phyloP scores from a whole-genome alignment of 2,329 filamentous ascomycete species.

The Penicillium verrucosum region DNA sequence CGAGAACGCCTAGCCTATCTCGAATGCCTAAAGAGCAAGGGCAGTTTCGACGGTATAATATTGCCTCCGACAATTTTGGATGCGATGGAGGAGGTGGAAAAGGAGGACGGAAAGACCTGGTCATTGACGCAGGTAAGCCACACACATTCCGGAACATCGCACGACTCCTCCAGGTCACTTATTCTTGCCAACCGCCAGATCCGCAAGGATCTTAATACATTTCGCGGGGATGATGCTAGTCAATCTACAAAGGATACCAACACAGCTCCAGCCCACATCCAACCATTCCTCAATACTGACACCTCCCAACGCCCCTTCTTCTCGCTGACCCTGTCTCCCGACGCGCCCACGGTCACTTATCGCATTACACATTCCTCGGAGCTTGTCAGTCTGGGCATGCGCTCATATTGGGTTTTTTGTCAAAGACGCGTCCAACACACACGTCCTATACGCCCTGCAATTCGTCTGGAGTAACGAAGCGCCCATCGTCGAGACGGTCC shows the following conservation, averaged over 20 bases:
- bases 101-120: constrained; percentile 1
- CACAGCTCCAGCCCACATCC: not conserved
- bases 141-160: not conserved
- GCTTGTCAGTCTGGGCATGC: constrained; percentile 11
- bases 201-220: constrained; percentile 1
- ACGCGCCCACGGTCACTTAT: constrained; percentile 7
- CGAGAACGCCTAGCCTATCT: constrained; percentile 15
- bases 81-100: constrained; percentile 10
- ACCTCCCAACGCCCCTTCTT: not conserved
- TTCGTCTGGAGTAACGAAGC: constrained; percentile 15
- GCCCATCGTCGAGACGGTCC: constrained; percentile 15
- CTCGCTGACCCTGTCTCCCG: not conserved
- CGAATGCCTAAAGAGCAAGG: constrained; percentile 9
- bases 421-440: constrained; percentile 18
- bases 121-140: constrained; percentile 11
- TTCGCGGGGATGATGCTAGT: not conserved
- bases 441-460: constrained; percentile 16
- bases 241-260: not conserved
- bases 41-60: constrained; percentile 11
- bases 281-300: not conserved
- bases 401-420: constrained; percentile 20
- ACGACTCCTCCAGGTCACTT: too few relatives aligned
- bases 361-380: constrained; percentile 18
- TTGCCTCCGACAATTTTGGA: constrained; percentile 12
- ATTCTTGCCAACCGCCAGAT: not conserved